Base-by-base conservation (phyloP, 176 grass and related monocot genomes). In the Hyparrhenia diplandra region DNA sequence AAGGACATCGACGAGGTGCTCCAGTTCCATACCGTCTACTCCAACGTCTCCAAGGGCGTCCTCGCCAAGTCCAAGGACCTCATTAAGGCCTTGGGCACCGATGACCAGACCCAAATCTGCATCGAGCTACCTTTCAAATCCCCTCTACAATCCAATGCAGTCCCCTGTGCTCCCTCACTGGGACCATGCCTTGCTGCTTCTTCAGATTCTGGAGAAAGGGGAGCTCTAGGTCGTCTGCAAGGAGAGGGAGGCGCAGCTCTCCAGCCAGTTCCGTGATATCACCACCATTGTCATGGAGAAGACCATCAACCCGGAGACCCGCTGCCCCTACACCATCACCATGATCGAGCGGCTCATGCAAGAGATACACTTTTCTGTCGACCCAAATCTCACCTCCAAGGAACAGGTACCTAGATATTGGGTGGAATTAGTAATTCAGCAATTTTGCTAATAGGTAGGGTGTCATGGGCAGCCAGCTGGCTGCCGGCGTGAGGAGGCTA, bases 161-260 rank as follows among this genome's bases (percentile, higher is more conserved):
- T n/a, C 51, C 7, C 18, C 17, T 0, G 0, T 5, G 17, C 47
- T 52, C 47, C 6, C 17, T 6, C 47, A 18, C 47, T 20, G 46
- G 17, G 47, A 49, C 7, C 24, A 37, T 27, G 17, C 20, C 25
- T 10, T 17, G 16, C 27, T 72, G 14, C 46, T 49, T 18, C 17
- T 49, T 35, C 58, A 90, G 88, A 94, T 94, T 69, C 73, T 98
- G 71, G 95, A 95, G 27, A 98, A 98, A 88, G 92, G 95, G 57
- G 95, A 98, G 90, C 92, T 98, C 58, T 92, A 98, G 90, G 92
- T 98, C 49, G n/a, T 94, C 90, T n/a, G 95, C 49, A 98, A 98
- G 81, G 92, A 98, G 79, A 91, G 95, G 75, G 95, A 98, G 67
- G 91, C 90, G 13, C 90, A 94, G 65, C 82, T 94, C 13, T 93